A percentile compares a stretch with the other conserved stretches of the same genome.
These are phyloP conservation scores for Durio zibethinus DNA, from an alignment of 345 rosid species.

Conservation along the genomic window DNA sequence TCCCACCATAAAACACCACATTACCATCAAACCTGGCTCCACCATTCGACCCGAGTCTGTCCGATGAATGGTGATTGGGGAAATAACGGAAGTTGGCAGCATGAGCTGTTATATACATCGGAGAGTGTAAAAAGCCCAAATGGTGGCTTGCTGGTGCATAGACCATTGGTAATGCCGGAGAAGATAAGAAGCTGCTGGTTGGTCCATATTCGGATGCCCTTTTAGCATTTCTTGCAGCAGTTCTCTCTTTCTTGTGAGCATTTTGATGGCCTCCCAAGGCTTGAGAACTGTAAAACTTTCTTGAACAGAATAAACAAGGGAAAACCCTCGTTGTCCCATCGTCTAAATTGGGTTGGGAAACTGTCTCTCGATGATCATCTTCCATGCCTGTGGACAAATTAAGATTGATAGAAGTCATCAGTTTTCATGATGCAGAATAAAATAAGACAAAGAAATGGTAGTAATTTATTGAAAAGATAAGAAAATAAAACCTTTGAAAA, in stretches of 20 bases:
- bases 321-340: constrained; percentile 46
- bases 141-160: constrained; percentile 33
- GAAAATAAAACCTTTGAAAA: neutral
- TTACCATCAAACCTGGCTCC: constrained; percentile 34
- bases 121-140: constrained; percentile 41
- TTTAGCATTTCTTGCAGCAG: constrained; percentile 68
- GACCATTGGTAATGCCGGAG: constrained; percentile 36
- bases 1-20: constrained; percentile 18
- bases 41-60: constrained; percentile 32
- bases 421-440: neutral
- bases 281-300: constrained; percentile 86
- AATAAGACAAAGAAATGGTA: neutral
- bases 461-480: neutral
- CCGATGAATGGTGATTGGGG: constrained; percentile 26
- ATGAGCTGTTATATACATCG: constrained; percentile 49
- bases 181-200: constrained; percentile 24
- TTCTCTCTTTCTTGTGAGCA: constrained; percentile 91
- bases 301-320: constrained; percentile 74
- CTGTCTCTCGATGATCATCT: constrained; percentile 27
- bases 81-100: constrained; percentile 39
- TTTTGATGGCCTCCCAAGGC: constrained; percentile 96
- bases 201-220: constrained; percentile 44
- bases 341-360: constrained; percentile 24
- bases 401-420: neutral
- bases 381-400: constrained; percentile 33